Evolutionary conservation across 768 basidiomycete genomes (phyloP).

Genomic region (Phanerochaete sordida): DNA sequence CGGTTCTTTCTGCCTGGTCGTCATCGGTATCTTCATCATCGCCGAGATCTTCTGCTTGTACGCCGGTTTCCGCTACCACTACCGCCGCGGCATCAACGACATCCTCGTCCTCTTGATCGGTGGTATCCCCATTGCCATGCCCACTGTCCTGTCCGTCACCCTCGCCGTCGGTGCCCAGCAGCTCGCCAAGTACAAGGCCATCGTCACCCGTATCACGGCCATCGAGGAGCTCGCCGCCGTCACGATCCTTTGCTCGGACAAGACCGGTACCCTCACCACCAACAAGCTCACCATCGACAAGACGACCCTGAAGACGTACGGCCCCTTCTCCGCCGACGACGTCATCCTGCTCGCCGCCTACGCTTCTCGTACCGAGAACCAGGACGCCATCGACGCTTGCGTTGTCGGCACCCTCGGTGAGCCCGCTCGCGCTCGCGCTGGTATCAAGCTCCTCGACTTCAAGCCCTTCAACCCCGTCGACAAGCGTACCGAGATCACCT

Average conservation of each 20-base stretch:
- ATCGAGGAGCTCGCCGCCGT: constrained; percentile 98
- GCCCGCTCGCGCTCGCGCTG: constrained; percentile 70
- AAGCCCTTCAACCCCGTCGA: constrained; percentile 99
- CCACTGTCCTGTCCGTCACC: constrained; percentile 96
- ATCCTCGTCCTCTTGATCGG: constrained; percentile 98
- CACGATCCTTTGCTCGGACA: constrained; percentile 98
- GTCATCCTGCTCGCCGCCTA: constrained; percentile 93
- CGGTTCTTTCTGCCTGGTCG: constrained; percentile 94
- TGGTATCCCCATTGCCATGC: constrained; percentile 99
- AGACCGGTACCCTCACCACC: constrained; percentile 97
- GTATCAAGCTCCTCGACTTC: constrained; percentile 97
- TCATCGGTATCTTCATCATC: constrained; percentile 93
- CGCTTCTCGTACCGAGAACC: constrained; percentile 97
- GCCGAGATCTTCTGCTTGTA: constrained; percentile 94
- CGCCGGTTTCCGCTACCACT: constrained; percentile 84
- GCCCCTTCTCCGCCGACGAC: constrained; percentile 83
- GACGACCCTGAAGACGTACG: constrained; percentile 87
- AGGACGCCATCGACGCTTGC: constrained; percentile 93
- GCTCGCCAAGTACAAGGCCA: constrained; percentile 98
- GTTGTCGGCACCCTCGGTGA: constrained; percentile 81
- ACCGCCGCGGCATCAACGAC: constrained; percentile 95
- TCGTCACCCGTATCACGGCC: constrained; percentile 98
- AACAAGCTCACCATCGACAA: constrained; percentile 99
- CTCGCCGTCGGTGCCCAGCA: constrained; percentile 99
- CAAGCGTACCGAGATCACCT: constrained; percentile 99